phyloP scores from a whole-genome alignment of 345 rosid species.

The Acer negundo region DNA sequence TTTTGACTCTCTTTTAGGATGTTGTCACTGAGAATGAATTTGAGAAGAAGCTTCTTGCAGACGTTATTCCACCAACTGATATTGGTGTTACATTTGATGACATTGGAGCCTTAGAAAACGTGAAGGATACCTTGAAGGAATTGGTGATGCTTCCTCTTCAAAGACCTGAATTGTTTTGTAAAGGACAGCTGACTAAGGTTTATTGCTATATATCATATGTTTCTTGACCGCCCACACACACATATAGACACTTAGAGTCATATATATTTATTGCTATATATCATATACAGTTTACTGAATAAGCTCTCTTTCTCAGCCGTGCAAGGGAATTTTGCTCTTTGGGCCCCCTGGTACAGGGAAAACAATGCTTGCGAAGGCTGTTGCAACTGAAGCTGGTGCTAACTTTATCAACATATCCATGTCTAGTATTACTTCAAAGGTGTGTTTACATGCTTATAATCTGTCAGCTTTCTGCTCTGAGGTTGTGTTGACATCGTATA shows the following conservation, averaged over 20 bases:
- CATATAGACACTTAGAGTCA: neutral
- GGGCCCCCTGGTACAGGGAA: constrained; percentile 99
- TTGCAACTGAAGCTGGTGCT: constrained; percentile 99
- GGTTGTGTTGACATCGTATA: constrained; percentile 9
- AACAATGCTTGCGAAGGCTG: constrained; percentile 99
- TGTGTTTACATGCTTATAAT: constrained; percentile 19
- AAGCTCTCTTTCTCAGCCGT: constrained; percentile 58
- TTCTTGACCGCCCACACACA: neutral
- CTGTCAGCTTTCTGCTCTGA: neutral
- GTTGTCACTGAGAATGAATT: constrained; percentile 97
- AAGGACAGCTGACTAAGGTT: constrained; percentile 98
- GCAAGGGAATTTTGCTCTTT: constrained; percentile 94
- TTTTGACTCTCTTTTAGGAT: constrained; percentile 52
- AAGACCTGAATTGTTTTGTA: constrained; percentile 95
- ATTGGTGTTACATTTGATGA: constrained; percentile 97
- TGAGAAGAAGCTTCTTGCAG: constrained; percentile 94
- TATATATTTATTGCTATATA: no score
- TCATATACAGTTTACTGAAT: neutral
- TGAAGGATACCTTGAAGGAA: constrained; percentile 98
- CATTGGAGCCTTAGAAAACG: constrained; percentile 96
- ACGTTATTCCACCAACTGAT: constrained; percentile 96
- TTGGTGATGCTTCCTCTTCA: constrained; percentile 99
- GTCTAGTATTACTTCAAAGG: constrained; percentile 99
- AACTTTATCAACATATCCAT: constrained; percentile 99
- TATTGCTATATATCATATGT: neutral